phyloP scores from a whole-genome alignment of 108 stramenopile species.

The Pseudonitzschia pungens region DNA sequence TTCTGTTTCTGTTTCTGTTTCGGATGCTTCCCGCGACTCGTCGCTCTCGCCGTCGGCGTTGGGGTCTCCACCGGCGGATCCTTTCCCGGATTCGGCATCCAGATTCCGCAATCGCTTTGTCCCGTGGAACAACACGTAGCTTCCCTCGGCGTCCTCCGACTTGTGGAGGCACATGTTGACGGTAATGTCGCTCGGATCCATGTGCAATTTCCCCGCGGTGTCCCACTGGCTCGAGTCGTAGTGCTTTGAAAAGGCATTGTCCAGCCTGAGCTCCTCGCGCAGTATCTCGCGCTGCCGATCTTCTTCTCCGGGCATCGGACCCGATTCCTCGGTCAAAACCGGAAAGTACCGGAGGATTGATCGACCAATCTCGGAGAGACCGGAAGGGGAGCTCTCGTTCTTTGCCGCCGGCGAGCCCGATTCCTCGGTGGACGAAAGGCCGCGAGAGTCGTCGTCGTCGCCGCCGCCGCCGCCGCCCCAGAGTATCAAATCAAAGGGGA shows the following conservation, averaged over 20 bases:
- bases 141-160: constrained; percentile 35
- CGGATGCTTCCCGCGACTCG: too few relatives aligned
- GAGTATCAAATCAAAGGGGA: constrained; percentile 34
- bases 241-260: constrained; percentile 59
- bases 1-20: constrained; percentile 1
- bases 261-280: constrained; percentile 32
- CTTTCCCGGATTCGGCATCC: constrained; percentile 1
- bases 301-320: not conserved
- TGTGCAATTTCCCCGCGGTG: constrained; percentile 45
- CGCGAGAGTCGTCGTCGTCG: not conserved
- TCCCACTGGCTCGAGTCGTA: constrained; percentile 53
- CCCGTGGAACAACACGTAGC: constrained; percentile 57
- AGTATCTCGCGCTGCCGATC: not conserved
- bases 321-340: not conserved
- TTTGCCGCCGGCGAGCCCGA: not conserved
- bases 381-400: not conserved
- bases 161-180: constrained; percentile 59
- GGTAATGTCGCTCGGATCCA: constrained; percentile 66
- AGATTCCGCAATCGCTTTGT: constrained; percentile 20
- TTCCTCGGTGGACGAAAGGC: too few relatives aligned
- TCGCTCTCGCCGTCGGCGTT: not conserved
- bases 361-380: constrained; percentile 10
- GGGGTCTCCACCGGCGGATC: not conserved
- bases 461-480: not conserved
- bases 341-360: constrained; percentile 35